Evolutionary conservation across 148 eudicot species (phyloP).

Genomic region (Rhododendron molle): DNA sequence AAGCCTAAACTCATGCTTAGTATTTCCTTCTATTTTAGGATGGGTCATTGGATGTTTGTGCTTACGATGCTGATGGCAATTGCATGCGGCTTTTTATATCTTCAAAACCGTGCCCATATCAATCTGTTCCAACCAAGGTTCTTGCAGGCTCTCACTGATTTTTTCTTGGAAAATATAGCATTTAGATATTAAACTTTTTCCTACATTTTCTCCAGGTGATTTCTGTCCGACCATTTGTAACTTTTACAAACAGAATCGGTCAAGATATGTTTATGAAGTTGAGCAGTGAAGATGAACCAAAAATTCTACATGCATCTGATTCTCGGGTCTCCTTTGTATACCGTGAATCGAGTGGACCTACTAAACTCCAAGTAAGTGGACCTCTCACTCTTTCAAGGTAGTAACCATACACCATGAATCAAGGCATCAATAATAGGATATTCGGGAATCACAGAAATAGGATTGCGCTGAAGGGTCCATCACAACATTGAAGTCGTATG

Average conservation of each 20-base stretch:
- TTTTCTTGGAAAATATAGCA: constrained; percentile 5
- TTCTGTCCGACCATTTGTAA: constrained; percentile 72
- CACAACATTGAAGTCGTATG: neutral
- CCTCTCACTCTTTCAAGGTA: neutral
- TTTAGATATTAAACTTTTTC: neutral
- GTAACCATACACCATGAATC: neutral
- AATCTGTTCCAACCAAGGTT: constrained; percentile 96
- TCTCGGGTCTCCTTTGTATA: constrained; percentile 70
- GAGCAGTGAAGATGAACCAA: constrained; percentile 74
- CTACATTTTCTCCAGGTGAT: constrained; percentile 50
- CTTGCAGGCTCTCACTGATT: constrained; percentile 8
- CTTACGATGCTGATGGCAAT: constrained; percentile 70
- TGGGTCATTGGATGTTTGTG: constrained; percentile 76
- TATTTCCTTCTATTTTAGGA: constrained; percentile 41
- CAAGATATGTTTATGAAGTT: constrained; percentile 60
- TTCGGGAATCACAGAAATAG: neutral
- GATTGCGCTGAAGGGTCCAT: neutral
- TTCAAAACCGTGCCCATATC: constrained; percentile 83
- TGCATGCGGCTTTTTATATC: constrained; percentile 80
- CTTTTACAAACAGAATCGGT: constrained; percentile 95
- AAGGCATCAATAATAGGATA: neutral
- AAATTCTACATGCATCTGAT: constrained; percentile 68
- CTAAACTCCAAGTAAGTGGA: constrained; percentile 64
- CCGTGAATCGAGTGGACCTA: constrained; percentile 50
- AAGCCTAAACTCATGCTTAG: neutral